phyloP scores from a whole-genome alignment of 768 basidiomycete genomes.

The Xerocomellus dryophilus region DNA sequence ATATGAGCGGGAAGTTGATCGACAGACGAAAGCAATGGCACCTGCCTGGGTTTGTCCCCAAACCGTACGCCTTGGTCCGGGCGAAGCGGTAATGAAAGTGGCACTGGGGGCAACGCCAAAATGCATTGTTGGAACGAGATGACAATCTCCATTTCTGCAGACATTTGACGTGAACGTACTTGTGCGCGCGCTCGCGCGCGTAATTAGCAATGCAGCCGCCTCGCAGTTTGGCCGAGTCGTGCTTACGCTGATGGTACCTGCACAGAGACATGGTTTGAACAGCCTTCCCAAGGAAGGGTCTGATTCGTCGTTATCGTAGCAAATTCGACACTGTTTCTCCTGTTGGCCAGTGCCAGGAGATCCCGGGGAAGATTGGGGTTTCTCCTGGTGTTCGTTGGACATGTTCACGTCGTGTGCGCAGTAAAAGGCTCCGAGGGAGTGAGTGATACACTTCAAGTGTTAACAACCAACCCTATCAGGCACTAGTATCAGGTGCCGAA shows the following conservation, averaged over 20 bases:
- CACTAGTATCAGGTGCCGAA: background rate
- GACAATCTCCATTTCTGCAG: conserved; percentile 71
- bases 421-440: background rate
- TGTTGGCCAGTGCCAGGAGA: conserved; percentile 25
- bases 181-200: conserved; percentile 8
- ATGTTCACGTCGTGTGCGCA: conserved; percentile 9
- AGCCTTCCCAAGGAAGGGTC: conserved; percentile 66
- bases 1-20: conserved; percentile 15
- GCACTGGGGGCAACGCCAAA: conserved; percentile 80
- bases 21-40: conserved; percentile 1
- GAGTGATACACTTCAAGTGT: background rate
- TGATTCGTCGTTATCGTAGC: conserved; percentile 63
- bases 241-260: conserved; percentile 70
- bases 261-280: conserved; percentile 69
- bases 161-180: conserved; percentile 82
- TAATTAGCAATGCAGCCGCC: conserved; percentile 18
- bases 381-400: conserved; percentile 17
- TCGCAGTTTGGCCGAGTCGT: background rate
- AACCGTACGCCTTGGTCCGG: conserved; percentile 63
- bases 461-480: background rate
- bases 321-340: conserved; percentile 81
- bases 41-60: conserved; percentile 76
- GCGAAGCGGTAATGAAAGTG: conserved; percentile 74
- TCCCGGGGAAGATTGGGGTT: background rate
- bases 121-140: conserved; percentile 60